Base-by-base conservation (phyloP, 148 eudicot species). In the Camellia japonica region DNA sequence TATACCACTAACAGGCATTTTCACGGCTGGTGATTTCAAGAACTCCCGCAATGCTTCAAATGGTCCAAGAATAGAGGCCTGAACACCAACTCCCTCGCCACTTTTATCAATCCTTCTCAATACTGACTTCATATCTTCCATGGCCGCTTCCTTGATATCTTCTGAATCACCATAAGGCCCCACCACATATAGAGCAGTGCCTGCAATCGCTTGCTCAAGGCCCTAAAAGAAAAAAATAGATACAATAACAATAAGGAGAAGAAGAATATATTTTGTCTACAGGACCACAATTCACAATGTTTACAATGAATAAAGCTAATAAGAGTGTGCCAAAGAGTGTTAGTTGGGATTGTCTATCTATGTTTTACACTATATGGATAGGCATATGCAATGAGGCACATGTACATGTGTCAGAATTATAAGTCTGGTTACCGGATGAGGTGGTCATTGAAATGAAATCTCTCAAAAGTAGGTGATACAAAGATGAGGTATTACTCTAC, bases 191-290 rank as follows among this genome's bases (percentile, higher is more conserved):
- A 96, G 84, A 71, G 87, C 85, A 30, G 99, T 92, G 67, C 99
- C 99, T 13, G 97, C 99, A 84, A 96, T 88, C 15, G 95, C 97
- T 84, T 93, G 99, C 91, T 96, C 97, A 82, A 96, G 97, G 71
- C 98, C 97, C 99, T 96, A 47, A 47, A 47, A 47, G 7, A 47
- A 47, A 47, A 47, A 47, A 47, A 7, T 7, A 47, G 51, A 23
- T 23, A 23, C 30, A 23, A 23, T 23, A 23, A 23, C 30, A 23
- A 23, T 23, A 23, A 23, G 30, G 30, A 23, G 3, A 56, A 8
- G 80, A 58, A 82, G 23, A 12, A 59, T 19, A 60, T 5, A 14
- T 4, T 83, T 16, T 23, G 61, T 73, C 61, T 79, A 74, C 71
- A 68, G 18, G 30, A 23, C 30, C 30, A 23, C 15, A 8, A 43